Base-by-base conservation (phyloP, 2,329 filamentous ascomycete genomes). In the Fusarium decemcellulare region DNA sequence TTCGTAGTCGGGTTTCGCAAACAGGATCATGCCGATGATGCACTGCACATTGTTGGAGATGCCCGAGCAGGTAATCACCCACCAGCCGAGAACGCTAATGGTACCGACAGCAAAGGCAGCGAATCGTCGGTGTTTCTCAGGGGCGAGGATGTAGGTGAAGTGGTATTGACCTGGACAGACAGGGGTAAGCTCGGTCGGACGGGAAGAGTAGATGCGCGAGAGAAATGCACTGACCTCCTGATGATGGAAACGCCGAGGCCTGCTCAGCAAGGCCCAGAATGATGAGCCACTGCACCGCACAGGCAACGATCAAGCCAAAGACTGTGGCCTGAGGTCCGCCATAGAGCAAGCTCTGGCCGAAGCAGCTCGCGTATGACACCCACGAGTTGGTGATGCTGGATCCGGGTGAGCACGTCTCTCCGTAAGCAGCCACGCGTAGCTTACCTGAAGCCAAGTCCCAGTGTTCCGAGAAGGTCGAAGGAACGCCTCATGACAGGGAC, bases 1-100 rank as follows among this genome's bases (percentile, higher is more conserved):
- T 12, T 60, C 48, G 23, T 47, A 70, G 16, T 55, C 52, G 1
- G 68, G 68, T 9, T 68, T 52, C 6, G 48, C 40, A 29, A 70
- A 70, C 6, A 53, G 15, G 30, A 64, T 37, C 56, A 72, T 70
- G 14, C 67, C 69, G 6, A 68, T 60, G 47, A 68, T 70, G n/a
- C 43, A 66, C 42, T 64, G 59, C 7, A 65, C 65, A 9, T 61
- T 63, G 29, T 64, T 64, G 15, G 67, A 72, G 23, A 72, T 61
- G 11, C 69, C 69, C 6, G 67, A 72, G 57, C 67, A 72, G 10
- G 69, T 70, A 10, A 72, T 65, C 4, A 72, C 60, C 59, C 59
- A 66, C 69, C 68, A 70, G 3, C 61, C 68, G 18, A 70, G n/a
- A 9, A 70, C 56, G 39, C 58, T 67, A 15, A 68, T 43, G 7